phyloP scores from a whole-genome alignment of 169 alveolate species.

The Plasmodium reichenowi region DNA sequence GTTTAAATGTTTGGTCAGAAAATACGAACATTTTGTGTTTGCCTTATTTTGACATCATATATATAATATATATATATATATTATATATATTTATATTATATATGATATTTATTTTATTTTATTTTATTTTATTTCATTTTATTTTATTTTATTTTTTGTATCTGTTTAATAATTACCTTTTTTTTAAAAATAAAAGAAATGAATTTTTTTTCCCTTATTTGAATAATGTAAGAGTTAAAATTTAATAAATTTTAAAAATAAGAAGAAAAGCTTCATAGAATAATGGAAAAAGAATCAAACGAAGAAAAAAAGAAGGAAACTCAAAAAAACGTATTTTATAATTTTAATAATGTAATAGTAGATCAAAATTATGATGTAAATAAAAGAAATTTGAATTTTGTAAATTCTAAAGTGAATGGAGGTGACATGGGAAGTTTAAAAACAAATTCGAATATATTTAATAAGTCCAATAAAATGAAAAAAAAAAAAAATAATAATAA shows the following conservation, averaged over 20 bases:
- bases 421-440: conserved; percentile 3
- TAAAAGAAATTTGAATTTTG: conserved; percentile 4
- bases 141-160: no score
- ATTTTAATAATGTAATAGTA: not conserved
- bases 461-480: not conserved
- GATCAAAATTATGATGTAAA: conserved; percentile 3
- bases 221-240: not conserved
- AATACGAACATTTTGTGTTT: no score
- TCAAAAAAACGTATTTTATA: conserved; percentile 1
- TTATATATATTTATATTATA: no score
- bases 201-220: no score
- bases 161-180: no score
- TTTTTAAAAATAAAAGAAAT: no score
- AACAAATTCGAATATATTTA: not conserved
- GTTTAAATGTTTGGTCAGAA: no score
- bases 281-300: conserved; percentile 55
- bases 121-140: no score
- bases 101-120: no score
- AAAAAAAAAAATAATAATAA: no score
- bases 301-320: conserved; percentile 30
- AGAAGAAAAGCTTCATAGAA: not conserved
- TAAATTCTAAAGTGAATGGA: not conserved
- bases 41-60: no score
- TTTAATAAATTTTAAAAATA: not conserved
- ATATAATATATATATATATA: no score